Evolutionary conservation across 2,329 filamentous ascomycete species (phyloP).

Genomic region (Exophiala viscosa): DNA sequence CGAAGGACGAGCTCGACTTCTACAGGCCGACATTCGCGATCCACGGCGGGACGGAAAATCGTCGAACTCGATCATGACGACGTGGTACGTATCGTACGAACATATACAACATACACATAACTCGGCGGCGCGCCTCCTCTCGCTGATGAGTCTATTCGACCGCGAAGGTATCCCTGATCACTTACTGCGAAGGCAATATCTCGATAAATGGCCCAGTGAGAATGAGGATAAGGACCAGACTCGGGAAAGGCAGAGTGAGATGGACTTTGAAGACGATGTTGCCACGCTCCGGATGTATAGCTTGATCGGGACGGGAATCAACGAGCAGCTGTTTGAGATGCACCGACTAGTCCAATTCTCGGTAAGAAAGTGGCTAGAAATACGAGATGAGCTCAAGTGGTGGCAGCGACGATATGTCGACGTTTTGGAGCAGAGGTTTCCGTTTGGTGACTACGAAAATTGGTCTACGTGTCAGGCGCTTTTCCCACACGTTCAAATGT

Average conservation of each 20-base stretch:
- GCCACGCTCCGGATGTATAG: conserved; percentile 18
- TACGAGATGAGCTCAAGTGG: conserved; percentile 25
- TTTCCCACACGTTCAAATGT: conserved; percentile 29
- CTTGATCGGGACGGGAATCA: neutral
- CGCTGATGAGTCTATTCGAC: conserved; percentile 33
- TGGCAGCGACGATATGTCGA: conserved; percentile 30
- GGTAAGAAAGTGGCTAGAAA: conserved; percentile 31
- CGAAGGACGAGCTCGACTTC: conserved; percentile 27
- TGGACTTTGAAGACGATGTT: conserved; percentile 24
- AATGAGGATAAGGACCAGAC: conserved; percentile 12
- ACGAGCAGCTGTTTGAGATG: conserved; percentile 25
- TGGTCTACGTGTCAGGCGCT: conserved; percentile 28
- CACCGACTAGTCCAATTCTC: conserved; percentile 34
- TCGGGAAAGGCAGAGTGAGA: conserved; percentile 11
- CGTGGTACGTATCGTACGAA: conserved; percentile 35
- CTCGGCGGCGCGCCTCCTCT: conserved; percentile 29
- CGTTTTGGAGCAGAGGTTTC: conserved; percentile 26
- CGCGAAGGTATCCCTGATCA: conserved; percentile 30
- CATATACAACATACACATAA: conserved; percentile 27
- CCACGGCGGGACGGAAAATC: conserved; percentile 27
- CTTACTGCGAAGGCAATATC: conserved; percentile 24
- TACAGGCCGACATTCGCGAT: conserved; percentile 22
- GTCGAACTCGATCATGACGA: conserved; percentile 34
- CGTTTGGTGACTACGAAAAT: conserved; percentile 27
- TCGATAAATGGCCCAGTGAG: conserved; percentile 18